A percentile compares a stretch with the other conserved stretches of the same genome.
These are phyloP conservation scores for Lablab purpureus DNA, from an alignment of 306 rosid species.

Conservation along the genomic window DNA sequence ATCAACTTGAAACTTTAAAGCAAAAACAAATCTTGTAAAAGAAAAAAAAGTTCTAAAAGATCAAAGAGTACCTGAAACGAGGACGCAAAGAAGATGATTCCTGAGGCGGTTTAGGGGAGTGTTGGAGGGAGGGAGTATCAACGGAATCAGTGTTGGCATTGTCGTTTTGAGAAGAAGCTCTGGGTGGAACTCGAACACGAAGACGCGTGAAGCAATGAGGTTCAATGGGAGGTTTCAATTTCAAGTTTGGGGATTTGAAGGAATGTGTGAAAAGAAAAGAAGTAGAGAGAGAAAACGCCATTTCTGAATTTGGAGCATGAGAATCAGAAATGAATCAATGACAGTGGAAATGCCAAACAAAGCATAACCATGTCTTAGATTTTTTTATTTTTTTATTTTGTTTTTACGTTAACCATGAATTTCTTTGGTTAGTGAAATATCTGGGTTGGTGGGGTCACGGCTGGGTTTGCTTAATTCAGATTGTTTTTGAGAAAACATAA, in stretches of 20 bases:
- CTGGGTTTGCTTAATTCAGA: too few species aligned
- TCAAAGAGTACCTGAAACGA: conserved; percentile 42
- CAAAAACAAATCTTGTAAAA: neutral
- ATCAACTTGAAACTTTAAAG: neutral
- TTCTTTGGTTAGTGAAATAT: conserved; percentile 32
- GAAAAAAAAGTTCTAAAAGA: neutral
- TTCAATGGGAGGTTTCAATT: conserved; percentile 31
- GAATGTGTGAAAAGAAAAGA: conserved; percentile 28
- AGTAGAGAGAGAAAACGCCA: conserved; percentile 45
- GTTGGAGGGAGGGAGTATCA: conserved; percentile 21
- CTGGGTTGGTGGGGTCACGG: neutral
- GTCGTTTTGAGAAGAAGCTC: conserved; percentile 45
- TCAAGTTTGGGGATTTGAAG: conserved; percentile 32
- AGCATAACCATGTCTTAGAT: conserved; percentile 40
- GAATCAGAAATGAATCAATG: neutral
- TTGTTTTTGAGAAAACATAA: too few species aligned
- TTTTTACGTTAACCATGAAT: conserved; percentile 35
- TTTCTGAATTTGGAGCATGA: conserved; percentile 40
- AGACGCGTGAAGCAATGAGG: conserved; percentile 37
- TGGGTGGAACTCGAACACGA: conserved; percentile 25
- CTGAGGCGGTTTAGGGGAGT: conserved; percentile 22
- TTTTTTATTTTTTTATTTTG: neutral
- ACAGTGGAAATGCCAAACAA: conserved; percentile 4
- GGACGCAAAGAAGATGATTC: conserved; percentile 32
- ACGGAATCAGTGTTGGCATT: conserved; percentile 46